These are phyloP conservation scores for Phialocephala sp. DNA, from an alignment of 2,329 filamentous ascomycete genomes.

Conservation along the genomic window DNA sequence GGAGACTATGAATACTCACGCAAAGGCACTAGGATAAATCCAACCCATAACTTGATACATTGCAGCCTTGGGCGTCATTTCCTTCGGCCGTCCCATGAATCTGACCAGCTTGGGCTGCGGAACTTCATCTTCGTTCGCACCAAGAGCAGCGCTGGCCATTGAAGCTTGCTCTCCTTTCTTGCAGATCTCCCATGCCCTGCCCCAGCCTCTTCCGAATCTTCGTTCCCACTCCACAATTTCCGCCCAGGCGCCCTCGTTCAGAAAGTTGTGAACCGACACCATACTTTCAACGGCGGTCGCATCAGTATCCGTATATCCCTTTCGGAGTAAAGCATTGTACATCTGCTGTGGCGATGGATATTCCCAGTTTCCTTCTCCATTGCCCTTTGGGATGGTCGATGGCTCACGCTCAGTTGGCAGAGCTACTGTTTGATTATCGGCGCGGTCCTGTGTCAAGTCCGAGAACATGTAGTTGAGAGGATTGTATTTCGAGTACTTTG, in stretches of 20 bases:
- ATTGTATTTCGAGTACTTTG: slow-evolving; percentile 70
- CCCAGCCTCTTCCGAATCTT: slow-evolving; percentile 76
- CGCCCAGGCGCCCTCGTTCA: slow-evolving; percentile 96
- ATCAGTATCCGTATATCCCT: slow-evolving; percentile 94
- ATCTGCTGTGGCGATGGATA: slow-evolving; percentile 99
- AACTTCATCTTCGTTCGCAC: slow-evolving; percentile 59
- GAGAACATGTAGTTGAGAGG: slow-evolving; percentile 96
- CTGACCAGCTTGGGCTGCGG: slow-evolving; percentile 75
- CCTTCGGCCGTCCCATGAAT: slow-evolving; percentile 88
- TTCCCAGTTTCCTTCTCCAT: slow-evolving; percentile 85
- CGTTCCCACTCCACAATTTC: slow-evolving; percentile 96
- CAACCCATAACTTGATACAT: slow-evolving; percentile 81
- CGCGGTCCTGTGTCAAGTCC: slow-evolving; percentile 79
- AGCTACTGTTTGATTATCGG: slow-evolving; percentile 72
- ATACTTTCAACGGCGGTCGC: slow-evolving; percentile 93
- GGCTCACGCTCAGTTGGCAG: slow-evolving; percentile 82
- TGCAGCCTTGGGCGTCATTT: slow-evolving; percentile 88
- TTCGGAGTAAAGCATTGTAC: slow-evolving; percentile 97
- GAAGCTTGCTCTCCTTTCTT: slow-evolving; percentile 74
- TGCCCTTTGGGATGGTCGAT: slow-evolving; percentile 90
- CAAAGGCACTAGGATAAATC: slow-evolving; percentile 80
- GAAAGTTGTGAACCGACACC: slow-evolving; percentile 97
- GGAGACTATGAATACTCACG: slow-evolving; percentile 55
- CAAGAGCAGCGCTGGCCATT: slow-evolving; percentile 47
- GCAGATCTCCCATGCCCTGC: slow-evolving; percentile 75